Base-by-base conservation (phyloP, 495 filamentous ascomycete genomes). In the Viridothelium virens region DNA sequence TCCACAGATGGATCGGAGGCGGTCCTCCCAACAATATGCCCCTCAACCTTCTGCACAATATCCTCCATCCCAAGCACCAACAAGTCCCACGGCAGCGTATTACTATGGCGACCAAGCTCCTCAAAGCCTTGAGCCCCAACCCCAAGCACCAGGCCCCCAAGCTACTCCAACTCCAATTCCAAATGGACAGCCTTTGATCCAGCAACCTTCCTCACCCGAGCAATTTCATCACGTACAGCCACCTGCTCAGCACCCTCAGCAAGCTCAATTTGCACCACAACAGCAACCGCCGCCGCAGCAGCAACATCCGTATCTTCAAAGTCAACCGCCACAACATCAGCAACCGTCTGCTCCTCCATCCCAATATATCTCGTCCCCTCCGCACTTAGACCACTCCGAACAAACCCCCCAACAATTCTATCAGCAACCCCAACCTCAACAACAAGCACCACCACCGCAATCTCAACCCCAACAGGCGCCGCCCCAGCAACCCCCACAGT, bases 401-500 rank as follows among this genome's bases (percentile, higher is more conserved):
- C 12, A 10, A 7, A 47, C 44, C 50, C 18, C 66, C 36, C 62
- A 56, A 46, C 64, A 72, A 65, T 41, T 61, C 44, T 72, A 68
- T 41, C 65, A 72, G 25, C 70, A 72, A 38, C 50, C 64, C 50
- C 66, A 33, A 25, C 48, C 53, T 25, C 41, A 53, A 53, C 69
- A 74, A 63, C 66, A 69, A 38, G 12, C 65, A 64, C 63, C 62
- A 61, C 69, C 14, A n/a, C 68, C 31, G 56, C 64, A 61, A 34
- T 61, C 2, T 39, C 25, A 34, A 56, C 68, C 68, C 53, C 73
- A 70, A n/a, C 73, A 68, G 65, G 67, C 48, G 9, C 65, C 68
- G 39, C 63, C 63, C 39, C 75, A 76, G 38, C 70, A 73, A 33
- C 81, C 81, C 37, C 67, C 73, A 31, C 75, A 77, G 39, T 73